A percentile compares a stretch with the other conserved stretches of the same genome.
Conservation (phyloP, 1,139 yeast genomes). For the Kodamaea sp. region DNA sequence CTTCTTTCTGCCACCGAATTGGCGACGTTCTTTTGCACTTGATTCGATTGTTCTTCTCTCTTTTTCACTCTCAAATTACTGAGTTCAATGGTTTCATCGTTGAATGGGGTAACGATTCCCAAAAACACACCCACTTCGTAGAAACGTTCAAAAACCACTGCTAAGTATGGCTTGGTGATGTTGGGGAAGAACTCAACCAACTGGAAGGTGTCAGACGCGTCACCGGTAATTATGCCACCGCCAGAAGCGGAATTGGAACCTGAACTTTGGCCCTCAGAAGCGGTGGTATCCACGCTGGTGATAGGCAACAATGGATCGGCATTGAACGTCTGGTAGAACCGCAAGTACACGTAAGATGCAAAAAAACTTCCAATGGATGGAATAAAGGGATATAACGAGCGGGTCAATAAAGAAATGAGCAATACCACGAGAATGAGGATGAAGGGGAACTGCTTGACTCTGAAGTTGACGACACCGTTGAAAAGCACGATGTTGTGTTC, state of each 20-base stretch:
- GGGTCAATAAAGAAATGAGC: slow-evolving; percentile 42
- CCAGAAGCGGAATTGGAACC: slow-evolving; percentile 19
- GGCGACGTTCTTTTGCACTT: slow-evolving; percentile 43
- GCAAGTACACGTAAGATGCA: slow-evolving; percentile 69
- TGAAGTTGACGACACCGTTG: slow-evolving; percentile 60
- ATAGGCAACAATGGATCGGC: slow-evolving; percentile 44
- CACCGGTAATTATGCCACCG: slow-evolving; percentile 55
- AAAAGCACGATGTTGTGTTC: slow-evolving; percentile 78
- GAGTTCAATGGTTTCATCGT: slow-evolving; percentile 69
- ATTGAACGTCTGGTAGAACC: slow-evolving; percentile 64
- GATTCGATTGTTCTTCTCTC: slow-evolving; percentile 47
- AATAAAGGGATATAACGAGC: slow-evolving; percentile 53
- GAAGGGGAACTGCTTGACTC: slow-evolving; percentile 76
- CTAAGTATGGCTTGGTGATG: slow-evolving; percentile 50
- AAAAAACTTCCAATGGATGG: slow-evolving; percentile 74
- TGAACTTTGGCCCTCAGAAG: slow-evolving; percentile 16
- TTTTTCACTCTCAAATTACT: slow-evolving; percentile 72
- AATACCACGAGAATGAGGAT: slow-evolving; percentile 49
- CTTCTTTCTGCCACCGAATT: slow-evolving; percentile 79
- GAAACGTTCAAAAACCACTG: slow-evolving; percentile 52
- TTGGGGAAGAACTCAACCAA: slow-evolving; percentile 81
- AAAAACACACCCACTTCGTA: slow-evolving; percentile 58
- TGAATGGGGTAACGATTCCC: slow-evolving; percentile 64
- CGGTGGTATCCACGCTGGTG: slow-evolving; percentile 27
- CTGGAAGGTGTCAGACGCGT: slow-evolving; percentile 88